A percentile compares a stretch with the other conserved stretches of the same genome.
These are phyloP conservation scores for Curvularia eragrostidis DNA, from an alignment of 2,329 filamentous ascomycete genomes.

Conservation along the genomic window DNA sequence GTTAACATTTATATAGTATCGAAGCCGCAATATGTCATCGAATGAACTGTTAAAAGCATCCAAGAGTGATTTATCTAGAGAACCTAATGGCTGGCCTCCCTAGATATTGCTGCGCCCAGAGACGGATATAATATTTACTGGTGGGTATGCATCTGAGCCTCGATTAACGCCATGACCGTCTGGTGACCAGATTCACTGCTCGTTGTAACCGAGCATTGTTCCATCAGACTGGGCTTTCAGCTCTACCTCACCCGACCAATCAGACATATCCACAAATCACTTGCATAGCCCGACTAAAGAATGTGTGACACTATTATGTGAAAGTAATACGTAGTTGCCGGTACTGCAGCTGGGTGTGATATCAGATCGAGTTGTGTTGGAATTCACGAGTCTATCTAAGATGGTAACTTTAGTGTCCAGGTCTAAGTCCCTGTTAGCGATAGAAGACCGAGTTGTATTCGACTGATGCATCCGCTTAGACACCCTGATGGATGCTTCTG, in stretches of 20 bases:
- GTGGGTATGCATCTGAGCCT: too few relatives aligned
- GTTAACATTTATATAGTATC: not conserved
- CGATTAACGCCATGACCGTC: not conserved
- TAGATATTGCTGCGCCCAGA: not conserved
- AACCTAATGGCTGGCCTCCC: not conserved
- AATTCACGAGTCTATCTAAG: not conserved
- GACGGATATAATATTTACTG: not conserved
- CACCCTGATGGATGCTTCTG: not conserved
- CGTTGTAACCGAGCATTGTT: too few relatives aligned
- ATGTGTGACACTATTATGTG: not conserved
- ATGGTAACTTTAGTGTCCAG: not conserved
- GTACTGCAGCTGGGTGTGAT: not conserved
- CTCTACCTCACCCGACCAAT: not conserved
- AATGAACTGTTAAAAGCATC: not conserved
- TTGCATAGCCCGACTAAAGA: not conserved
- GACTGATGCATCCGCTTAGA: not conserved
- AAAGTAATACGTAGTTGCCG: not conserved
- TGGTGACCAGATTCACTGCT: not conserved
- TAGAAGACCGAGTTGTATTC: fast-evolving
- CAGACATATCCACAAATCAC: not conserved
- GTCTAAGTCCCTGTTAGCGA: not conserved
- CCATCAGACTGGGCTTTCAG: not conserved
- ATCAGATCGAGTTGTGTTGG: not conserved
- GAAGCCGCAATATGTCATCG: not conserved
- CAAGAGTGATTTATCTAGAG: not conserved